Conservation (phyloP, 2,329 filamentous ascomycete genomes). For the Stachybotrys elegans region DNA sequence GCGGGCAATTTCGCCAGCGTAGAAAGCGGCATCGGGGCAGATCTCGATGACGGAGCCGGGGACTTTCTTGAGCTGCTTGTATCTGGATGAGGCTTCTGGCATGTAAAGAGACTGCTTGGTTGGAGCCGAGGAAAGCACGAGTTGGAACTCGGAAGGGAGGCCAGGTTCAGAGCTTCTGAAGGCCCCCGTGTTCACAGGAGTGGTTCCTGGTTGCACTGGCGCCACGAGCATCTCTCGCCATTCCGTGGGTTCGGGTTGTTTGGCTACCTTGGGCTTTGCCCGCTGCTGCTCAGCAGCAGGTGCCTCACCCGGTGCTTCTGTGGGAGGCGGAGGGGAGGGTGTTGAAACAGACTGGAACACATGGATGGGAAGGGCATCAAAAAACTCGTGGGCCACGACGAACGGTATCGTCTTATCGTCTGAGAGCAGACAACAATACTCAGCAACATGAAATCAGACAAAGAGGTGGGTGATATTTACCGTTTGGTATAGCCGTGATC, state of each 20-base stretch:
- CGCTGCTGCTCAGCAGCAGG: conserved; percentile 20
- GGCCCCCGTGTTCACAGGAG: conserved; percentile 48
- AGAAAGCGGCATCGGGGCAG: conserved; percentile 79
- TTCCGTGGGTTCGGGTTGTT: conserved; percentile 43
- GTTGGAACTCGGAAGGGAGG: conserved; percentile 74
- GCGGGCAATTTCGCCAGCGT: conserved; percentile 73
- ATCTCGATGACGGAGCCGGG: conserved; percentile 77
- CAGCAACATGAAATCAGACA: too few relatives aligned
- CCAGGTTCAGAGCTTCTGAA: conserved; percentile 46
- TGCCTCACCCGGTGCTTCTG: conserved; percentile 31
- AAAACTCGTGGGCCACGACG: conserved; percentile 97
- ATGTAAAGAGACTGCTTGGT: conserved; percentile 84
- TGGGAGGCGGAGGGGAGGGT: conserved; percentile 11
- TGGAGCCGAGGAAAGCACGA: conserved; percentile 67
- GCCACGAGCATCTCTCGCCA: conserved; percentile 83
- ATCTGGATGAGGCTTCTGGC: conserved; percentile 75
- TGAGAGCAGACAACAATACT: conserved; percentile 22
- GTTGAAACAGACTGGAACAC: conserved; percentile 73
- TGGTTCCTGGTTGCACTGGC: conserved; percentile 52
- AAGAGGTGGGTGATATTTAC: conserved; percentile 32
- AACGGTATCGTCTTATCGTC: conserved; percentile 73
- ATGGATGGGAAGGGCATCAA: conserved; percentile 95
- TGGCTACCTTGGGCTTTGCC: conserved; percentile 34
- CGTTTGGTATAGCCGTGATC: conserved; percentile 72
- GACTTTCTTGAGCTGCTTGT: conserved; percentile 64